These are phyloP conservation scores for Alternaria gansuensis DNA, from an alignment of 2,329 filamentous ascomycete genomes.

Conservation along the genomic window DNA sequence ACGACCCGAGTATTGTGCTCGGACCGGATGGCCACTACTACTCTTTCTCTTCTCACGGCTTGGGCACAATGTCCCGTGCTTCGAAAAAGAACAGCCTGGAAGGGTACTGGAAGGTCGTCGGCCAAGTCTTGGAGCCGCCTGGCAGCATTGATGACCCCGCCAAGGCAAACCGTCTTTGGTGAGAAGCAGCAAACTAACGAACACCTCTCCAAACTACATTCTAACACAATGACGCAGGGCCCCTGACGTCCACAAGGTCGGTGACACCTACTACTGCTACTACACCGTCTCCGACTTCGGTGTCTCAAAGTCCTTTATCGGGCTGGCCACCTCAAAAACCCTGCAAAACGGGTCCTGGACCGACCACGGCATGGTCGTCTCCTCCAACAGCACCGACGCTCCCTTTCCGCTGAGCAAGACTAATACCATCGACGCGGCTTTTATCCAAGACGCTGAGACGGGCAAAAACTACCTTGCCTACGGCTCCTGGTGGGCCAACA, in stretches of 20 bases:
- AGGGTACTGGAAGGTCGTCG: slow-evolving; percentile 16
- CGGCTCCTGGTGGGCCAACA: slow-evolving; percentile 67
- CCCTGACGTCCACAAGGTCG: slow-evolving; percentile 25
- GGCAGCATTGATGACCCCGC: slow-evolving; percentile 15
- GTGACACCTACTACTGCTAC: slow-evolving; percentile 65
- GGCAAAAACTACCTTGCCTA: slow-evolving; percentile 62
- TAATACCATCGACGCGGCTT: slow-evolving; percentile 59
- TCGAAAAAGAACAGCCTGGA: slow-evolving; percentile 18
- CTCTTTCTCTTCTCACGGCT: slow-evolving; percentile 17
- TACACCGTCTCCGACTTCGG: slow-evolving; percentile 69
- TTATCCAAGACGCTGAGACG: slow-evolving; percentile 47
- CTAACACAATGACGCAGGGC: slow-evolving; percentile 14
- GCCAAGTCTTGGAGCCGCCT: slow-evolving; percentile 17
- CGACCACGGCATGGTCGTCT: slow-evolving; percentile 62
- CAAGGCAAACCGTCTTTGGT: slow-evolving; percentile 14
- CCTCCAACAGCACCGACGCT: slow-evolving; percentile 45
- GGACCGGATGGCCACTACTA: slow-evolving; percentile 20
- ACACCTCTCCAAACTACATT: not conserved
- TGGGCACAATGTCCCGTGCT: slow-evolving; percentile 17
- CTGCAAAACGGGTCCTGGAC: slow-evolving; percentile 65
- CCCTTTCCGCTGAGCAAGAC: slow-evolving; percentile 10
- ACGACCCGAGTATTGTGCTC: slow-evolving; percentile 18
- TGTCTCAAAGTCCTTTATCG: slow-evolving; percentile 66
- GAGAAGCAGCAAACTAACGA: slow-evolving; percentile 1
- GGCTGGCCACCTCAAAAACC: slow-evolving; percentile 57